Evolutionary conservation across 2,329 filamentous ascomycete species (phyloP).

Genomic region (Xylaria sp.): DNA sequence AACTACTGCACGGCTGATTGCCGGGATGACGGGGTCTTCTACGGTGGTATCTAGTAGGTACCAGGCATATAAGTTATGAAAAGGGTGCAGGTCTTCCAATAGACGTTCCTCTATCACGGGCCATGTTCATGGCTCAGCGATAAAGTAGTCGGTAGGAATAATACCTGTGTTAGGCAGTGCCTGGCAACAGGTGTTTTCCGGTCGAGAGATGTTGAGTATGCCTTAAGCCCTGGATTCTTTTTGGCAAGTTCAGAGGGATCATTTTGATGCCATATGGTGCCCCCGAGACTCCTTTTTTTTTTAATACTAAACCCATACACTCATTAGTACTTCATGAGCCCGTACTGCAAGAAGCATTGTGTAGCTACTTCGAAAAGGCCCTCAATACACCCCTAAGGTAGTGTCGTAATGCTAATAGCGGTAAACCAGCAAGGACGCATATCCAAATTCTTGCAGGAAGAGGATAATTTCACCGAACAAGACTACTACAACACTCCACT

Average conservation of each 20-base stretch:
- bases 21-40: not conserved
- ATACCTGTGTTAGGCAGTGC: not conserved
- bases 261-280: not conserved
- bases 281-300: not conserved
- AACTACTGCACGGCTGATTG: not conserved
- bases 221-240: not conserved
- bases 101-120: not conserved
- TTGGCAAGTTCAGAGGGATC: not conserved
- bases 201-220: not conserved
- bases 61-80: not conserved
- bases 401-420: too few relatives aligned
- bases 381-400: too few relatives aligned
- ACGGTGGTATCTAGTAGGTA: not conserved
- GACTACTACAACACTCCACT: too few relatives aligned
- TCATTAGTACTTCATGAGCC: too few relatives aligned
- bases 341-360: too few relatives aligned
- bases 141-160: slow-evolving; percentile 3
- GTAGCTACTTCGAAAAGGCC: too few relatives aligned
- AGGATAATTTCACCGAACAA: too few relatives aligned
- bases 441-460: too few relatives aligned
- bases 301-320: too few relatives aligned
- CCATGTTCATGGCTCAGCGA: not conserved
- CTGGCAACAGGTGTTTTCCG: not conserved
- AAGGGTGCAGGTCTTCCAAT: not conserved
- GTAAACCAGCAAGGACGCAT: too few relatives aligned